Conservation (phyloP, 1,139 yeast genomes). For the Diutina sp. region DNA sequence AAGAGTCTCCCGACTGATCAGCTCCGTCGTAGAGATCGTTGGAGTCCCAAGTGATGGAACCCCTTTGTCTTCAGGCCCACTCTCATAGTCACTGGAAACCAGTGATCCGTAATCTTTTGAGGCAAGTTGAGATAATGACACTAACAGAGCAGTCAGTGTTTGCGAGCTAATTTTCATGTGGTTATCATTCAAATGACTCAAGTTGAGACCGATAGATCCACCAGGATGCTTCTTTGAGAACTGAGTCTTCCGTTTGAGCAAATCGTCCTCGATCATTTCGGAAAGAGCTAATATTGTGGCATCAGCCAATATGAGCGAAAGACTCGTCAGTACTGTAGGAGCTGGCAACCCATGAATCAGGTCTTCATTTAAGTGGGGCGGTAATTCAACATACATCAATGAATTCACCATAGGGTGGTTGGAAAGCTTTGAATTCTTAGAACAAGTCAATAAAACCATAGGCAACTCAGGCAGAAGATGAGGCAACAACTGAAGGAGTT, state of each 20-base stretch:
- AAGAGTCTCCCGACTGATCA: not conserved
- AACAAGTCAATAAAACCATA: constrained; percentile 52
- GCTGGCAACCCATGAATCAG: constrained; percentile 74
- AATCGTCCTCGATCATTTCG: constrained; percentile 51
- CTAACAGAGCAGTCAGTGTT: not conserved
- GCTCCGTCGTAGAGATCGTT: not conserved
- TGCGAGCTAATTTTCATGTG: not conserved
- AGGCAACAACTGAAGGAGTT: constrained; percentile 44
- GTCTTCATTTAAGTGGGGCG: constrained; percentile 44
- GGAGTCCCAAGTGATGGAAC: not conserved
- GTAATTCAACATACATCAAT: constrained; percentile 51
- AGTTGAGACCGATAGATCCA: constrained; percentile 67
- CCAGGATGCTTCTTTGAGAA: constrained; percentile 80
- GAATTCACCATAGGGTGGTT: constrained; percentile 32
- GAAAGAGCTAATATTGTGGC: constrained; percentile 64
- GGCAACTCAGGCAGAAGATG: constrained; percentile 45
- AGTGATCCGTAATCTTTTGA: not conserved
- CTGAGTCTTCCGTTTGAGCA: constrained; percentile 33
- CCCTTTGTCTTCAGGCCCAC: not conserved
- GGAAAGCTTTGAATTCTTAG: constrained; percentile 33
- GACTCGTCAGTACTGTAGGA: constrained; percentile 76
- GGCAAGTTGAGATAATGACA: not conserved
- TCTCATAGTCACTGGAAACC: not conserved
- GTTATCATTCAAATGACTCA: constrained; percentile 24
- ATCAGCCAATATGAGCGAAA: constrained; percentile 67